phyloP scores from a whole-genome alignment of 2,329 filamentous ascomycete genomes.

The Endoconidiophora polonica region DNA sequence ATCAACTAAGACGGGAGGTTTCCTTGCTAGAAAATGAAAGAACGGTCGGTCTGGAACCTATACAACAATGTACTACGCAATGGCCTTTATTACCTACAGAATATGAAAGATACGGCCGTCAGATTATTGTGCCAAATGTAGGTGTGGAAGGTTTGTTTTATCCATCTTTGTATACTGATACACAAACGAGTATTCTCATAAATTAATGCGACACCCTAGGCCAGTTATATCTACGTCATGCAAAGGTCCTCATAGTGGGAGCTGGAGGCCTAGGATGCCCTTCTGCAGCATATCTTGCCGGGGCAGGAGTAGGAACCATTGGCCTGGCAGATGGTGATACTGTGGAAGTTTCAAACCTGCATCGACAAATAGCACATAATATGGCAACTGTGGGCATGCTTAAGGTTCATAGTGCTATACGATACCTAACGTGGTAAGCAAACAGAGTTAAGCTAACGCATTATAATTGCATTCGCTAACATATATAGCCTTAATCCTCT shows the following conservation, averaged over 20 bases:
- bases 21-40: not conserved
- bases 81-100: conserved; percentile 61
- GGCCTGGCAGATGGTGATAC: conserved; percentile 76
- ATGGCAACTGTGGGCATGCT: conserved; percentile 51
- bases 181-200: not conserved
- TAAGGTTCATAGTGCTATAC: conserved; percentile 66
- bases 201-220: conserved; percentile 28
- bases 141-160: conserved; percentile 49
- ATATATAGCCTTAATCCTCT: conserved; percentile 51
- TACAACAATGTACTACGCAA: conserved; percentile 21
- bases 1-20: not conserved
- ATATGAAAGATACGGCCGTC: conserved; percentile 74
- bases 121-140: conserved; percentile 74
- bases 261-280: conserved; percentile 84
- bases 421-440: conserved; percentile 37
- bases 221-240: conserved; percentile 54
- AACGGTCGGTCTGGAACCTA: not conserved
- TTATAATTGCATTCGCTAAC: not conserved
- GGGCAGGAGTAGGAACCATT: conserved; percentile 68
- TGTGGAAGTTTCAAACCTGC: conserved; percentile 80
- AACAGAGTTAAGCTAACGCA: not conserved
- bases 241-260: conserved; percentile 66
- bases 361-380: conserved; percentile 75
- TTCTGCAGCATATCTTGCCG: conserved; percentile 80
- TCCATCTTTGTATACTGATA: not conserved